These are phyloP conservation scores for Microdochium trichocladiopsis DNA, from an alignment of 2,329 filamentous ascomycete genomes.

Conservation along the genomic window DNA sequence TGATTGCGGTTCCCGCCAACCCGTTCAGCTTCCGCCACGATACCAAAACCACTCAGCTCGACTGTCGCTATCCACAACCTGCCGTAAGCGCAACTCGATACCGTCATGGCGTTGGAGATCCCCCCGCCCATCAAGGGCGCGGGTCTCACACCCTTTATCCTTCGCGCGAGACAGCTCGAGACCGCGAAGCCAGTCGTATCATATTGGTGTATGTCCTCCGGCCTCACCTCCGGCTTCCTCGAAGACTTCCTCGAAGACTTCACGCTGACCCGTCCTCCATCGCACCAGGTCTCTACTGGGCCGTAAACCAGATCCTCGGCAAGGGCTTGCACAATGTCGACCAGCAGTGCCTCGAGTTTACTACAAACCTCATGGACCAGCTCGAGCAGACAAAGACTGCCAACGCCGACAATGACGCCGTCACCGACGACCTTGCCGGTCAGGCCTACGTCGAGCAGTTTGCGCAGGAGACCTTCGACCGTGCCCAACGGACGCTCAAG, in stretches of 20 bases:
- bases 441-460: slow-evolving; percentile 95
- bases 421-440: slow-evolving; percentile 77
- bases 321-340: slow-evolving; percentile 73
- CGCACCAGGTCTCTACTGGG: slow-evolving; percentile 73
- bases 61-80: background rate
- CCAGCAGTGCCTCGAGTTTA: slow-evolving; percentile 73
- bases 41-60: background rate
- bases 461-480: slow-evolving; percentile 77
- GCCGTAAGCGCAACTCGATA: background rate
- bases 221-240: background rate
- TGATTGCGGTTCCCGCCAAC: background rate
- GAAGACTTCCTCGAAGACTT: slow-evolving; percentile 9
- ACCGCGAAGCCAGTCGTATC: slow-evolving; percentile 78
- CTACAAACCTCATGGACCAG: slow-evolving; percentile 80
- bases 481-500: slow-evolving; percentile 74
- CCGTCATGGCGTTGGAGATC: slow-evolving; percentile 64
- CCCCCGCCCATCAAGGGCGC: slow-evolving; percentile 69
- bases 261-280: background rate
- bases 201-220: slow-evolving; percentile 76
- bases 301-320: slow-evolving; percentile 83
- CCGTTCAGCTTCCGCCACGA: background rate
- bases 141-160: slow-evolving; percentile 78
- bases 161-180: slow-evolving; percentile 78
- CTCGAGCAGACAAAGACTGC: slow-evolving; percentile 75
- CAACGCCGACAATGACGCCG: slow-evolving; percentile 71